A percentile compares a stretch with the other conserved stretches of the same genome.
These are phyloP conservation scores for Mucor sp. DNA, from an alignment of 371 early-diverging fungal species.

Conservation along the genomic window DNA sequence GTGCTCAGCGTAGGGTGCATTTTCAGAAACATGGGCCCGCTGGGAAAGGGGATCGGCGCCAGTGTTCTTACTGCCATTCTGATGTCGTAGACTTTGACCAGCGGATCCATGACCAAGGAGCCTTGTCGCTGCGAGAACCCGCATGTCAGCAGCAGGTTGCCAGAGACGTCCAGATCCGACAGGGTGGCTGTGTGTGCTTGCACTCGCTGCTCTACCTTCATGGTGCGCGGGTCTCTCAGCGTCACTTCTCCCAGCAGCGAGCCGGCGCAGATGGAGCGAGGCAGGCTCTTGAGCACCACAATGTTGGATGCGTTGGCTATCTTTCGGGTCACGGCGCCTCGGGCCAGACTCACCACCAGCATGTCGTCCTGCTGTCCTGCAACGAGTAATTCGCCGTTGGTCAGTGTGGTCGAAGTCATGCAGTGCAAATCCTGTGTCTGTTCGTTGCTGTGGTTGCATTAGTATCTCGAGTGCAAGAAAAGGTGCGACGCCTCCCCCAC, in stretches of 20 bases:
- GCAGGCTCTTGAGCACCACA: slow-evolving; percentile 66
- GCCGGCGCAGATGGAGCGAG: slow-evolving; percentile 72
- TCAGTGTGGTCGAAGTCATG: slow-evolving; percentile 66
- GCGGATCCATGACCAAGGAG: slow-evolving; percentile 68
- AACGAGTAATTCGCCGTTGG: slow-evolving; percentile 68
- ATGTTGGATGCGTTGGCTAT: slow-evolving; percentile 57
- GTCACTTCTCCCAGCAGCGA: slow-evolving; percentile 68
- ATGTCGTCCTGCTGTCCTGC: slow-evolving; percentile 70
- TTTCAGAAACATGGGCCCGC: slow-evolving; percentile 68
- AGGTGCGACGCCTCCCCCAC: too few species aligned
- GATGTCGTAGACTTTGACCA: slow-evolving; percentile 86
- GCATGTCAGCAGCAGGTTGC: slow-evolving; percentile 75
- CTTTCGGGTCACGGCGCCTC: slow-evolving; percentile 62
- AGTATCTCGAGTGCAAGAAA: too few species aligned
- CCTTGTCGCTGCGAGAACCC: slow-evolving; percentile 77
- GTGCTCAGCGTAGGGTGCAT: slow-evolving; percentile 77
- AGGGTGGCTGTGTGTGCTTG: slow-evolving; percentile 80
- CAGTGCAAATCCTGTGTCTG: slow-evolving; percentile 63
- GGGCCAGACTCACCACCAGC: slow-evolving; percentile 65
- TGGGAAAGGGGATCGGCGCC: slow-evolving; percentile 73
- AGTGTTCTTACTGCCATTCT: slow-evolving; percentile 70
- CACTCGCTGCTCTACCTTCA: slow-evolving; percentile 69
- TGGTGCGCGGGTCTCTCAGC: slow-evolving; percentile 70
- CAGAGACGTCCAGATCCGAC: slow-evolving; percentile 76
- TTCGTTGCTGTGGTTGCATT: slow-evolving; percentile 44